Evolutionary conservation across 192 early-diverging fungal genomes (phyloP).

Genomic region (Diversispora eburnea): DNA sequence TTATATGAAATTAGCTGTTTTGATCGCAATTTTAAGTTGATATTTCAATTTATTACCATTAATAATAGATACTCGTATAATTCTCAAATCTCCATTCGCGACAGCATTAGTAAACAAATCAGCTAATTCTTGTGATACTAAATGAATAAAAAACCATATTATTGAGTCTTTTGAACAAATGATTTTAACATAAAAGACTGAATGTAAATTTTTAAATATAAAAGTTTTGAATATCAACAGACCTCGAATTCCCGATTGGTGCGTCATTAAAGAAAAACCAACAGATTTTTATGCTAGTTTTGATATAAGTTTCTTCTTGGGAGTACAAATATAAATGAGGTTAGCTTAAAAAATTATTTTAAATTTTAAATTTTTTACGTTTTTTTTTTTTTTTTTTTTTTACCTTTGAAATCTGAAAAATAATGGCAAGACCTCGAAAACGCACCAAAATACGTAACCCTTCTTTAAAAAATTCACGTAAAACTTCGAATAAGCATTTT

Average conservation of each 20-base stretch:
- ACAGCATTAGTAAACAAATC: conserved; percentile 44
- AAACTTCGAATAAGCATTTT: conserved; percentile 59
- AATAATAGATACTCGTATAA: conserved; percentile 46
- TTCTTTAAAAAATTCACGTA: conserved; percentile 56
- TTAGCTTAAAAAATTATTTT: no score
- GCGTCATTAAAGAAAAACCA: conserved; percentile 39
- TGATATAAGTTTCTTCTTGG: no score
- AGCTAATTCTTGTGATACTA: conserved; percentile 51
- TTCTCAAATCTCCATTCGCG: conserved; percentile 32
- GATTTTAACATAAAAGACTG: background rate
- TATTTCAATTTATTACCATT: conserved; percentile 40
- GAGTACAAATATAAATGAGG: no score
- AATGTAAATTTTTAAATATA: background rate
- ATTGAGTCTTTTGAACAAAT: background rate
- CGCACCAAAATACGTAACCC: conserved; percentile 65
- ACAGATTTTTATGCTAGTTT: no score
- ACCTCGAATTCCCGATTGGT: conserved; percentile 56
- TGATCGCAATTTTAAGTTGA: background rate
- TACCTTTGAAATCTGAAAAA: background rate
- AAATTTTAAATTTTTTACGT: no score
- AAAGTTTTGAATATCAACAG: conserved; percentile 3
- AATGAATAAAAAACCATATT: background rate
- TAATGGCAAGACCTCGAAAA: conserved; percentile 63
- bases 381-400: no score
- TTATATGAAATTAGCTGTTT: background rate